Evolutionary conservation across 2,329 filamentous ascomycete species (phyloP).

Genomic region (Xylariomycetidae sp.): DNA sequence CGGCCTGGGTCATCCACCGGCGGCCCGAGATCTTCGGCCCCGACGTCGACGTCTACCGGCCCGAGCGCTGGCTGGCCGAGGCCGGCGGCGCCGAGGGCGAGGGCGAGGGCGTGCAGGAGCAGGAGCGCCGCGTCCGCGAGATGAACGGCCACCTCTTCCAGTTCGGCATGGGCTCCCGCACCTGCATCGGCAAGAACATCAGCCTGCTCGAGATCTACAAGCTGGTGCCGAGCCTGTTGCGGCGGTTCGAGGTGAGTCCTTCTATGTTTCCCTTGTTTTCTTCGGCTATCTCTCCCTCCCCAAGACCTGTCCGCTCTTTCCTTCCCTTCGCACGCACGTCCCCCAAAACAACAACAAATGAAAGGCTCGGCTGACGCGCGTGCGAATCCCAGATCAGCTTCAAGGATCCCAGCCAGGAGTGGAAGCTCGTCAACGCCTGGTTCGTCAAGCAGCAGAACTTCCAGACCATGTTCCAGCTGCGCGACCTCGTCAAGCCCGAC

Average conservation of each 20-base stretch:
- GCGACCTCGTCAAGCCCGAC: constrained; percentile 36
- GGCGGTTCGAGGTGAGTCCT: constrained; percentile 53
- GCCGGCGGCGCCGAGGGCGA: constrained; percentile 10
- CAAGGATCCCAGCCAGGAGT: constrained; percentile 47
- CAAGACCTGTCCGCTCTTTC: not conserved
- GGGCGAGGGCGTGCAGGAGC: constrained; percentile 22
- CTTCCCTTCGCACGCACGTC: not conserved
- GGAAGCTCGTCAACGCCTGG: constrained; percentile 56
- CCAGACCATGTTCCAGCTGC: constrained; percentile 36
- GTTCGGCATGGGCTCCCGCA: constrained; percentile 65
- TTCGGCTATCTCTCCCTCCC: not conserved
- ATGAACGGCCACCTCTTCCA: constrained; percentile 69
- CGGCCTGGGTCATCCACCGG: constrained; percentile 68
- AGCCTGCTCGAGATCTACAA: constrained; percentile 59
- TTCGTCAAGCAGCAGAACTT: constrained; percentile 58
- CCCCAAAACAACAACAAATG: not conserved
- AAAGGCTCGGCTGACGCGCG: not conserved
- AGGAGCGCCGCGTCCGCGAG: constrained; percentile 51
- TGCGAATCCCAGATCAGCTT: constrained; percentile 40
- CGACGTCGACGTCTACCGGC: constrained; percentile 59
- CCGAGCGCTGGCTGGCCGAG: constrained; percentile 56
- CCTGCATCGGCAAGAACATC: constrained; percentile 65
- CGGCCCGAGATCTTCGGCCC: constrained; percentile 61
- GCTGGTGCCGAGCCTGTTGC: constrained; percentile 53
- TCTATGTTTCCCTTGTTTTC: constrained; percentile 1